Conservation (phyloP, 2,329 filamentous ascomycete species). For the Gremmenia infestans region DNA sequence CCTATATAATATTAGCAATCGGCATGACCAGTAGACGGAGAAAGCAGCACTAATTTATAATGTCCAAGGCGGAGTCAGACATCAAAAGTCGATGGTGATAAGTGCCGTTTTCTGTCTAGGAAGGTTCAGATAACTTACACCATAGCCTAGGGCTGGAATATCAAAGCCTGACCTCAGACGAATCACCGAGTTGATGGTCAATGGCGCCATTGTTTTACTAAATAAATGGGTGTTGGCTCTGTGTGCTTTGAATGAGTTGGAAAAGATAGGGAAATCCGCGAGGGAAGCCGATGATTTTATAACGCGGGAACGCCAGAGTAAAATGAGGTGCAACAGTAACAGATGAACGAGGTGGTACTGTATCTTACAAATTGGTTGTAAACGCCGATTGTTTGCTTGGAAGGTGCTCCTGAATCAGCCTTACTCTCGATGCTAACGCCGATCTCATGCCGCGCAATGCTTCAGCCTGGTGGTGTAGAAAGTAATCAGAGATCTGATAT, state of each 20-base stretch:
- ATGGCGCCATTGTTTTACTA: slow-evolving; percentile 34
- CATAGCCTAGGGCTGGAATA: slow-evolving; percentile 56
- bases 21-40: background rate
- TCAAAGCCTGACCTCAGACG: slow-evolving; percentile 53
- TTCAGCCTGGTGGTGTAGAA: background rate
- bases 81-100: no score
- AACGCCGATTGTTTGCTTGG: background rate
- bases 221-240: background rate
- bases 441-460: background rate
- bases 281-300: background rate
- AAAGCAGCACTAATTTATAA: no score
- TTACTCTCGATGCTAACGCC: slow-evolving; percentile 16
- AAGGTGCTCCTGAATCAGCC: slow-evolving; percentile 14
- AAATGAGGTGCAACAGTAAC: background rate
- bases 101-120: no score
- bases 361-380: background rate
- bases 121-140: slow-evolving; percentile 36
- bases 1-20: slow-evolving; percentile 24
- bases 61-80: no score
- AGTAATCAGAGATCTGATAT: no score
- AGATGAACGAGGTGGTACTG: background rate
- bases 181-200: slow-evolving; percentile 43
- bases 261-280: background rate
- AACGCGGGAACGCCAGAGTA: background rate
- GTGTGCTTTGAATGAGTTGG: no score